Evolutionary conservation across 116 monocot species (phyloP).

Genomic region (Zostera marina): DNA sequence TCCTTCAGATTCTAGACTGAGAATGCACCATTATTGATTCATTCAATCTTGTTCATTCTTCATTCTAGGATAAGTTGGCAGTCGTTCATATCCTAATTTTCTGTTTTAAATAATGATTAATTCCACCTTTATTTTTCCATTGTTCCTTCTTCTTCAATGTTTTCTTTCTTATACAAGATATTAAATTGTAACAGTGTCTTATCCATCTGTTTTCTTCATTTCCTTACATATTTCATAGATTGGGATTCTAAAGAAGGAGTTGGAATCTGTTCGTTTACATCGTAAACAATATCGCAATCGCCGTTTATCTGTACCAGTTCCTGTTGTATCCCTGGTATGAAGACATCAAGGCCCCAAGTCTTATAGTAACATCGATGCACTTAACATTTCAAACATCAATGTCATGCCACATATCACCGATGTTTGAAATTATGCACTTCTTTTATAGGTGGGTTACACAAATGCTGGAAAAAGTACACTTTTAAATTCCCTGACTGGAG

Average conservation of each 20-base stretch:
- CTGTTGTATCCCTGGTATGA: slow-evolving; percentile 96
- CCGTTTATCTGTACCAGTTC: slow-evolving; percentile 81
- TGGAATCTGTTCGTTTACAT: slow-evolving; percentile 90
- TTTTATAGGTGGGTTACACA: slow-evolving; percentile 80
- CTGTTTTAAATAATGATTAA: not conserved
- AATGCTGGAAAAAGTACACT: slow-evolving; percentile 99
- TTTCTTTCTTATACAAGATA: too few species aligned
- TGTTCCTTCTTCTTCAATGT: not conserved
- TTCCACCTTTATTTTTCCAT: not conserved
- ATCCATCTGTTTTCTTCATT: slow-evolving; percentile 1
- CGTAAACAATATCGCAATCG: slow-evolving; percentile 80
- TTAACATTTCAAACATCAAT: not conserved
- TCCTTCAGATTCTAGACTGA: too few species aligned
- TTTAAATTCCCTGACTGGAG: slow-evolving; percentile 83
- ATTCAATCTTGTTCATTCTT: too few species aligned
- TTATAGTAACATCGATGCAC: not conserved
- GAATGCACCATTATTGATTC: too few species aligned
- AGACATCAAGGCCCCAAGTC: not conserved
- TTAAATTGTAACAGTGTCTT: not conserved
- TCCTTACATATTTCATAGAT: slow-evolving; percentile 28
- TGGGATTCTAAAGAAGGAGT: slow-evolving; percentile 66
- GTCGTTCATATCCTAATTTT: too few species aligned
- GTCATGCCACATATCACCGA: too few species aligned
- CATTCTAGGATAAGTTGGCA: too few species aligned
- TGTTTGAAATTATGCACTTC: too few species aligned